phyloP scores from a whole-genome alignment of 1,284 basidiomycete genomes.

The Ceratobasidium sp. region DNA sequence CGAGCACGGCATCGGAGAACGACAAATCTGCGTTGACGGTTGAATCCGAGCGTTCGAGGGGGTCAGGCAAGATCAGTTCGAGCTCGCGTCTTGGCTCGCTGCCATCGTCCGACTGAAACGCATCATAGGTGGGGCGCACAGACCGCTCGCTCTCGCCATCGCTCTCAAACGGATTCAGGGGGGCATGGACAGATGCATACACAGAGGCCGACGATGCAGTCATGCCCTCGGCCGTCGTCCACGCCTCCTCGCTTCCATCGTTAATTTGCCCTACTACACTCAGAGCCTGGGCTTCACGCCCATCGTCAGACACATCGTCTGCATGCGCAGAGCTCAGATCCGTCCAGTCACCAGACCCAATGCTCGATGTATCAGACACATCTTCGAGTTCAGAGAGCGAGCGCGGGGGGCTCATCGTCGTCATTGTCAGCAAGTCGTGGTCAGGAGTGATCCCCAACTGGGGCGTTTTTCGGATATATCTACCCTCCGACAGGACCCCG shows the following conservation, averaged over 20 bases:
- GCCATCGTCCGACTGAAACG: neutral
- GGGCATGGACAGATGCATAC: constrained; percentile 24
- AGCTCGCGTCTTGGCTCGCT: constrained; percentile 8
- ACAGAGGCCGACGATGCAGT: constrained; percentile 1
- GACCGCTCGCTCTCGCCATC: constrained; percentile 1
- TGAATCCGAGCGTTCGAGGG: constrained; percentile 33
- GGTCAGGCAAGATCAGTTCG: constrained; percentile 20
- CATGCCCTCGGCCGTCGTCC: constrained; percentile 15
- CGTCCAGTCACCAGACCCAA: constrained; percentile 32
- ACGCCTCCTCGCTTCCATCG: constrained; percentile 35
- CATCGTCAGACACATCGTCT: constrained; percentile 28
- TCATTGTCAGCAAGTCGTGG: constrained; percentile 9
- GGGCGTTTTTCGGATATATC: constrained; percentile 35
- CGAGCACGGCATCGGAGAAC: constrained; percentile 22
- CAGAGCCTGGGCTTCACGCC: constrained; percentile 4
- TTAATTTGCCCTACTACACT: neutral
- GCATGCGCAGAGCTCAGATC: constrained; percentile 34
- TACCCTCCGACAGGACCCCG: constrained; percentile 3
- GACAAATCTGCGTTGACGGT: constrained; percentile 7
- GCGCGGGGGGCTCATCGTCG: neutral
- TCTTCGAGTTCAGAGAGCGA: constrained; percentile 12
- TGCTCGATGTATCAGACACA: constrained; percentile 23
- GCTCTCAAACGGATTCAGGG: constrained; percentile 36
- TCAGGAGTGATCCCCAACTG: constrained; percentile 7
- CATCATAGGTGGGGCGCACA: neutral